Evolutionary conservation across 2,329 filamentous ascomycete genomes (phyloP), one percentile per base, ranked within the genome.

Genomic region (Exophiala sp.): DNA sequence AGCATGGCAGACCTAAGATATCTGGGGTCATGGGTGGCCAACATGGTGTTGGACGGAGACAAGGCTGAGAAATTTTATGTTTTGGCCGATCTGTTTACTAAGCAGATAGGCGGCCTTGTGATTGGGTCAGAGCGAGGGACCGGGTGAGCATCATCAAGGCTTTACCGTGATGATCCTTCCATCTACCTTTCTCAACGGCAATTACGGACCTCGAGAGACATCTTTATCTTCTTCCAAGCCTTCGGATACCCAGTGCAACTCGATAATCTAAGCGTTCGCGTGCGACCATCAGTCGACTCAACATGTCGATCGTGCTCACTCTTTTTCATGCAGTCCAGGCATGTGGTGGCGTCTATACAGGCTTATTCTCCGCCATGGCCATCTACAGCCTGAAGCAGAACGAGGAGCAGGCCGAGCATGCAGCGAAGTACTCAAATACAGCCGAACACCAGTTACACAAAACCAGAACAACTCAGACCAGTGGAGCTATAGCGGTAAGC

Each of bases 401-500:
- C 20, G 56, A 61, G 36, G 50, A 53, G 36, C 53, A 59, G 33
- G 40, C 59, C 18, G 53, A 61, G 43, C 48, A 44, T 29, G 56
- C 53, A 12, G 57, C 59, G 32, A 35, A 56, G 38, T 61, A 57
- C 32, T 61, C 56, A 14, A 52, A 52, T 20, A 57, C 45, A 16
- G 59, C 56, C 20, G 43, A 50, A 21, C 14, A 50, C 21, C 56
- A 57, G 35, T 48, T 61, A 34, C 59, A 57, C 53, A 56, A 59
- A 45, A 61, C 59, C 7, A 54, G 59, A 50, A 61, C 53, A 12
- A 61, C 59, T 20, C 53, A 61, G 29, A 47, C 53, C 8, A 59
- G 52, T 45, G 59, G 56, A 29, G 56, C 50, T 32, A 10, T 61
- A 14, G 59, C 56, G 18, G 59, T 61, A 52, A 50, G 59, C 55